Conservation (phyloP, 176 grass and related monocot species). For the Stipa capillata region DNA sequence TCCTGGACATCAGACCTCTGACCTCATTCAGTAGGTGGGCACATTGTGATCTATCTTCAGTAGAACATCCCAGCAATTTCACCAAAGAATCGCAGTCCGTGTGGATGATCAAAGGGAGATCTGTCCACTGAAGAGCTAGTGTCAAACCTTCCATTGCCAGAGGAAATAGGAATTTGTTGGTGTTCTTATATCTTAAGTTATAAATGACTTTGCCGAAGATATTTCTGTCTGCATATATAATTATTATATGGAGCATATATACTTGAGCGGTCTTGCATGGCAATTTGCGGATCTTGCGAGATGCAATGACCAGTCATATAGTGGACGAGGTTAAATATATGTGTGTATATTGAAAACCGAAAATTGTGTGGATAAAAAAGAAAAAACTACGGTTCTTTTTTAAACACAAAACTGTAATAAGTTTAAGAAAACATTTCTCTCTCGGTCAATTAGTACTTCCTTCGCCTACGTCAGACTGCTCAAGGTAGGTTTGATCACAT, state of each 20-base stretch:
- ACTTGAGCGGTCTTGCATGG: neutral
- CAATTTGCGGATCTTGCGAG: neutral
- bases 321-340: neutral
- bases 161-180: too few species aligned
- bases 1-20: too few species aligned
- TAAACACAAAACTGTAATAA: neutral
- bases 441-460: neutral
- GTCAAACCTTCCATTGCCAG: too few species aligned
- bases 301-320: conserved; percentile 1
- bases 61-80: too few species aligned
- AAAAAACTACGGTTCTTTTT: neutral
- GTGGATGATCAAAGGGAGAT: too few species aligned
- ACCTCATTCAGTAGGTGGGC: too few species aligned
- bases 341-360: neutral
- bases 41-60: too few species aligned
- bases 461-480: too few species aligned
- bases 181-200: too few species aligned
- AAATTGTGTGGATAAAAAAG: neutral
- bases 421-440: neutral
- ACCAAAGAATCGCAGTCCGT: too few species aligned
- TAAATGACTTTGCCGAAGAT: neutral
- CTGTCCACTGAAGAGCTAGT: too few species aligned
- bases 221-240: neutral
- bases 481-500: too few species aligned
- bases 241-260: conserved; percentile 2